Evolutionary conservation across 805 yeast genomes (phyloP).

Genomic region (Dipodascopsis uninucleata): DNA sequence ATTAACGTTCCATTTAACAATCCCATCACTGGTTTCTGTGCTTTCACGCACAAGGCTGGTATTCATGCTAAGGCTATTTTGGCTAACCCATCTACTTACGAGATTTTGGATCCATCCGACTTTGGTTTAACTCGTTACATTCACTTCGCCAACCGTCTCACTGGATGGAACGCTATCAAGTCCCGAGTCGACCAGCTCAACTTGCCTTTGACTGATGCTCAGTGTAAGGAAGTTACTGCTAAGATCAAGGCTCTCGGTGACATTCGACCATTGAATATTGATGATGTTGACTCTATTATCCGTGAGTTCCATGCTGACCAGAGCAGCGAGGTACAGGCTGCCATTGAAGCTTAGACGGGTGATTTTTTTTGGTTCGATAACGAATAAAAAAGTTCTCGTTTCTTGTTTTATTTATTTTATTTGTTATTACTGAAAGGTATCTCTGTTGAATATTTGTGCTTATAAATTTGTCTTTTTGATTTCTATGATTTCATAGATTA

Average conservation of each 20-base stretch:
- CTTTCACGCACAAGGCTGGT: conserved; percentile 99
- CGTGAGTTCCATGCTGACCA: conserved; percentile 79
- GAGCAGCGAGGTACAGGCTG: conserved; percentile 13
- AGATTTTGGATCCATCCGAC: conserved; percentile 89
- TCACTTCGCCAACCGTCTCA: conserved; percentile 95
- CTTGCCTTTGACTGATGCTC: conserved; percentile 82
- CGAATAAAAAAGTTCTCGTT: no score
- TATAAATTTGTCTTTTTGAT: no score
- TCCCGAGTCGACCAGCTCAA: conserved; percentile 96
- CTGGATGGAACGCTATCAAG: conserved; percentile 99
- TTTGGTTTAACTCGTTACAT: conserved; percentile 94
- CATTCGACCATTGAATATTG: conserved; percentile 88
- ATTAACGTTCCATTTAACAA: conserved; percentile 97
- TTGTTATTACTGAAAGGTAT: no score
- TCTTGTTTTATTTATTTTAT: no score
- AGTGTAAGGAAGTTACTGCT: conserved; percentile 89
- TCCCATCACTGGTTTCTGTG: conserved; percentile 99
- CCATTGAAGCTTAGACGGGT: conserved; percentile 21
- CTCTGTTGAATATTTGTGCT: no score
- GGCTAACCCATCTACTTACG: conserved; percentile 98
- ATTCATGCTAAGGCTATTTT: conserved; percentile 98
- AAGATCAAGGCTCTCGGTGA: conserved; percentile 94
- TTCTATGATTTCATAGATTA: no score
- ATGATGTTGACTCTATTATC: conserved; percentile 95
- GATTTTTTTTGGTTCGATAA: no score